Evolutionary conservation across 768 basidiomycete genomes (phyloP), one percentile per base, ranked within the genome.

Genomic region (Suillus discolor): DNA sequence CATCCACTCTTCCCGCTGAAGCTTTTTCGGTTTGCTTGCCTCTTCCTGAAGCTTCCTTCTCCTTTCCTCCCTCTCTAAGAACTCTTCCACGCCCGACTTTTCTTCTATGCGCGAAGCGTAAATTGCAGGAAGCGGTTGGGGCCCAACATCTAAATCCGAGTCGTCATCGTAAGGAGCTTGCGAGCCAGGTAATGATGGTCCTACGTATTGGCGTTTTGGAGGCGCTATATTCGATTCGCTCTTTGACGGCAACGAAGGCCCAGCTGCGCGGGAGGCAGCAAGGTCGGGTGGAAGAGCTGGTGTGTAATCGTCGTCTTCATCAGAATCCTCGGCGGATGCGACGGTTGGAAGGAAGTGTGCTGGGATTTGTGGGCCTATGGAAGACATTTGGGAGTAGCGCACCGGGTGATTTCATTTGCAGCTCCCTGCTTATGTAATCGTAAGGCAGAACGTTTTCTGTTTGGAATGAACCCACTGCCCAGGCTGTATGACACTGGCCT

Each of bases 1-100:
- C 97, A 99, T 99, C 97, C 97, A 99, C 75, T 96, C 96, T 23
- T 98, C 94, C 51, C 97, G 87, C 76, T 94, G 81, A 47, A 88
- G 80, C 45, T 85, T 84, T 75, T 94, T 95, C 13, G 92, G 92
- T 70, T 91, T 89, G 13, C 82, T 79, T 1, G 89, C 90, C 81
- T 92, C 94, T 87, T 94, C 91, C 39, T 88, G 80, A 66, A 87
- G 81, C 70, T 91, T 88, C 64, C 85, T 79, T 67, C 92, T 81
- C 66, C 89, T 85, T 71, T 92, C 92, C 76, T 99, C 96, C 62
- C 86, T 83, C 73, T 93, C 94, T 72, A 94, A 77, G 68, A 98
- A 98, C 75, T 93, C 91, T 57, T 85, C 78, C 5, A 96, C 91
- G 6, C 89, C 93, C 54, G 91, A 87, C 65, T 80, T 79, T 67